Evolutionary conservation across 2,329 filamentous ascomycete genomes (phyloP).

Genomic region (Elsinoe ampelina): DNA sequence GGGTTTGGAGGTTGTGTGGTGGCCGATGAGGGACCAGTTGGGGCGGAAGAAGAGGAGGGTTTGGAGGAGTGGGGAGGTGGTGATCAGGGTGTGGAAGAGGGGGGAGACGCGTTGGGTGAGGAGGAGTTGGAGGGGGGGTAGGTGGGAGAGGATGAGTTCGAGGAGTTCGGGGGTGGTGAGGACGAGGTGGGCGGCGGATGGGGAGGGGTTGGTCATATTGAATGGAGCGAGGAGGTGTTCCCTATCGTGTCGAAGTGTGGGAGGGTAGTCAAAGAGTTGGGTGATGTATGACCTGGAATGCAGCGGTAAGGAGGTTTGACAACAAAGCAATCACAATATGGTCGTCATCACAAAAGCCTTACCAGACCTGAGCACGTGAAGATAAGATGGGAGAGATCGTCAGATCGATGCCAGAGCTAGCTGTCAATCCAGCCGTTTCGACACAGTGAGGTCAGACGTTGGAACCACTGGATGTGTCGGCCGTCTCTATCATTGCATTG

Average conservation of each 20-base stretch:
- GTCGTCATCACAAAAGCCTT: neutral
- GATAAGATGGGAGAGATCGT: conserved; percentile 4
- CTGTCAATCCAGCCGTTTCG: conserved; percentile 7
- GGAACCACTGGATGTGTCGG: neutral
- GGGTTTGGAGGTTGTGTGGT: conserved; percentile 21
- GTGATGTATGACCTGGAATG: neutral
- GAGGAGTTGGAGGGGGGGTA: conserved; percentile 26
- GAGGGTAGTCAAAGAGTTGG: neutral
- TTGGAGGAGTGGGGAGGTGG: conserved; percentile 23
- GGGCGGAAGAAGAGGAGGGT: conserved; percentile 28
- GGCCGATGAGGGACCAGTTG: conserved; percentile 24
- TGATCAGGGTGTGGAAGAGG: conserved; percentile 23
- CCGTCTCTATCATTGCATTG: neutral
- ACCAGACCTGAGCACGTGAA: neutral
- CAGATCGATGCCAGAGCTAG: neutral
- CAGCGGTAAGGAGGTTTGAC: conserved; percentile 2
- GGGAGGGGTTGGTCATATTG: neutral
- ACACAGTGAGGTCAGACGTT: conserved; percentile 7
- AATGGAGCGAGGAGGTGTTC: neutral
- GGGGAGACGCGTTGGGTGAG: conserved; percentile 25
- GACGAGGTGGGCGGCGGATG: conserved; percentile 18
- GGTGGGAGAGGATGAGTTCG: conserved; percentile 28
- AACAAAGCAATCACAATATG: conserved; percentile 2
- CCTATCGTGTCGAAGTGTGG: neutral
- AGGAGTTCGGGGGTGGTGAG: conserved; percentile 31